A percentile compares a stretch with the other conserved stretches of the same genome.
phyloP scores from a whole-genome alignment of 805 yeast species.

The Saccharomycopsis sp. region DNA sequence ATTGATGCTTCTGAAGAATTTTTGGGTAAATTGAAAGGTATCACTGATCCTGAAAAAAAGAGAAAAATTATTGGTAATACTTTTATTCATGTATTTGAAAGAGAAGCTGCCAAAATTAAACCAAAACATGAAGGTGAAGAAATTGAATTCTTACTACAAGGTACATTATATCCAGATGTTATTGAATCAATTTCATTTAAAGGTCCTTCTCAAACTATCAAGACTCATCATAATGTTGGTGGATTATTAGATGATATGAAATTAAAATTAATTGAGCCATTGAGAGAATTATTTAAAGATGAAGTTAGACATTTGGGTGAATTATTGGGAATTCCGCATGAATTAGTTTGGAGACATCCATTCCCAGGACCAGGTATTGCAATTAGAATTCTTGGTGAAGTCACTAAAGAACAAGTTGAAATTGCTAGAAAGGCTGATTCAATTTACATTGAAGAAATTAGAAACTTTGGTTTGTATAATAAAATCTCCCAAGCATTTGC shows the following conservation, averaged over 20 bases:
- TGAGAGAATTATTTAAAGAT: slow-evolving; percentile 97
- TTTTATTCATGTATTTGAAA: slow-evolving; percentile 93
- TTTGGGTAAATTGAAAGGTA: slow-evolving; percentile 78
- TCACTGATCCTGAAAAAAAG: slow-evolving; percentile 98
- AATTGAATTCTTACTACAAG: slow-evolving; percentile 90
- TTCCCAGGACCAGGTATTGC: slow-evolving; percentile 99
- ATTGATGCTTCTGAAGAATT: slow-evolving; percentile 92
- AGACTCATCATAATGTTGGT: slow-evolving; percentile 99
- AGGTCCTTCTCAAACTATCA: slow-evolving; percentile 99
- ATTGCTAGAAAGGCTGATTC: slow-evolving; percentile 97
- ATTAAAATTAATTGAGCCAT: slow-evolving; percentile 95
- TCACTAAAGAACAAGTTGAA: slow-evolving; percentile 84
- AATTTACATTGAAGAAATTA: slow-evolving; percentile 95
- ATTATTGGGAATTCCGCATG: slow-evolving; percentile 90
- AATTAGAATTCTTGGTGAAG: slow-evolving; percentile 96
- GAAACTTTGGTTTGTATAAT: slow-evolving; percentile 84
- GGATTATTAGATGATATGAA: slow-evolving; percentile 98
- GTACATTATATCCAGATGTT: slow-evolving; percentile 97
- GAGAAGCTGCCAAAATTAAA: slow-evolving; percentile 85
- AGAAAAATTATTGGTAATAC: slow-evolving; percentile 98
- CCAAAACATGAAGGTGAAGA: slow-evolving; percentile 78
- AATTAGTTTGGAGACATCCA: slow-evolving; percentile 99
- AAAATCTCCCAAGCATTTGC: slow-evolving; percentile 98
- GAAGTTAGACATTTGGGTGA: slow-evolving; percentile 97
- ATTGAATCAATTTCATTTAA: slow-evolving; percentile 97